A percentile compares a stretch with the other conserved stretches of the same genome.
These are phyloP conservation scores for Trametes sanguinea DNA, from an alignment of 768 basidiomycete genomes.

Conservation along the genomic window DNA sequence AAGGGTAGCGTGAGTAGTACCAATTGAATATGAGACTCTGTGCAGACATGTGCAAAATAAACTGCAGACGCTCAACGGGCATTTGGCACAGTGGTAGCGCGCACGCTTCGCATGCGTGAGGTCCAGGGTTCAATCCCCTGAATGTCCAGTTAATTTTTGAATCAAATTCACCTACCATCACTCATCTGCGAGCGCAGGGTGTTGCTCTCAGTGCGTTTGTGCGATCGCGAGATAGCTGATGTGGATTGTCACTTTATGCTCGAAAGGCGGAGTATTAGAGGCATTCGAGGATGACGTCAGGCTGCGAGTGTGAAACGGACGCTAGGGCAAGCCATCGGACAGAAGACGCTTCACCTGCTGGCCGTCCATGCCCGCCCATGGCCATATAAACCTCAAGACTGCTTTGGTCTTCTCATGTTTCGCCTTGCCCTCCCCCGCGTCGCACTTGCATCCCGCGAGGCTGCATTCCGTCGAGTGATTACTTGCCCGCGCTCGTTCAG, in stretches of 20 bases:
- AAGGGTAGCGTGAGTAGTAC: too few species aligned
- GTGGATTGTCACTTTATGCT: too few species aligned
- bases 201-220: too few species aligned
- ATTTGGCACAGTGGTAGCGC: constrained; percentile 19
- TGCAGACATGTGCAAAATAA: too few species aligned
- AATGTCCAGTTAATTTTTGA: constrained; percentile 4
- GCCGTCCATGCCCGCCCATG: neutral
- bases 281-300: neutral
- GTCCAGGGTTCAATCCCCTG: constrained; percentile 19
- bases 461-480: neutral
- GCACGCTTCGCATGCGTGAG: constrained; percentile 19
- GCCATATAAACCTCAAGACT: neutral
- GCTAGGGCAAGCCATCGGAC: neutral
- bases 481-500: constrained; percentile 2
- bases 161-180: too few species aligned
- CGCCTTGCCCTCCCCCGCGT: constrained; percentile 1
- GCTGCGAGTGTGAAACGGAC: neutral
- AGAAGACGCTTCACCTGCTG: neutral
- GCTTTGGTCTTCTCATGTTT: neutral
- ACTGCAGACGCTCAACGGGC: neutral
- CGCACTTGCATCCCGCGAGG: neutral
- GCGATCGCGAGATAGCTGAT: too few species aligned
- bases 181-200: too few species aligned
- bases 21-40: too few species aligned
- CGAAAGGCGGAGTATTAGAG: too few species aligned